These are phyloP conservation scores for Penicillium crustosum DNA, from an alignment of 2,329 filamentous ascomycete species.

Conservation along the genomic window DNA sequence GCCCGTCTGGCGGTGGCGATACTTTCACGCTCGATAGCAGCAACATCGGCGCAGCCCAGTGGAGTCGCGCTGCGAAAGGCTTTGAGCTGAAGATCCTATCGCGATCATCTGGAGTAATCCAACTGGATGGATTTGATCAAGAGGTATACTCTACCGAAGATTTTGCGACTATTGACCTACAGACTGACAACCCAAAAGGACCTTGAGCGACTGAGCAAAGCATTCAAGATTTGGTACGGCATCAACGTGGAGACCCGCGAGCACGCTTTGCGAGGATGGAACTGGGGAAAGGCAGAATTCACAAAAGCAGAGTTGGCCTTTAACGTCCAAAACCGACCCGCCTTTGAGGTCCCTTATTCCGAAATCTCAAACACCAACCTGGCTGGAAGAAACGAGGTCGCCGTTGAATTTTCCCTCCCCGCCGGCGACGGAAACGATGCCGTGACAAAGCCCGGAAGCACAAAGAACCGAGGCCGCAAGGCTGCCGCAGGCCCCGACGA, in stretches of 20 bases:
- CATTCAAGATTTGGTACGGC: slow-evolving; percentile 98
- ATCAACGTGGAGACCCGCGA: slow-evolving; percentile 89
- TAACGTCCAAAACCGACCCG: slow-evolving; percentile 93
- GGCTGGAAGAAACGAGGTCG: slow-evolving; percentile 95
- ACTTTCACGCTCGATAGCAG: slow-evolving; percentile 89
- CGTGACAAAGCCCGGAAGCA: slow-evolving; percentile 70
- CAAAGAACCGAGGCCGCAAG: slow-evolving; percentile 77
- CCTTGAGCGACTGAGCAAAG: slow-evolving; percentile 82
- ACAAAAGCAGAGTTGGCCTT: slow-evolving; percentile 92
- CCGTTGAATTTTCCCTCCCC: slow-evolving; percentile 85
- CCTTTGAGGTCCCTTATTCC: slow-evolving; percentile 94
- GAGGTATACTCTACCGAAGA: slow-evolving; percentile 54
- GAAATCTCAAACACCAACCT: slow-evolving; percentile 98
- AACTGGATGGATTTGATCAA: slow-evolving; percentile 91
- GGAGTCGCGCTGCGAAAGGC: slow-evolving; percentile 89
- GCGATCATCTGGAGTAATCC: slow-evolving; percentile 79
- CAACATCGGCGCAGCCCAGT: slow-evolving; percentile 84
- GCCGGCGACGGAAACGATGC: slow-evolving; percentile 70
- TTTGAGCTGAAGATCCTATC: slow-evolving; percentile 91
- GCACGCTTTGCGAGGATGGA: slow-evolving; percentile 94
- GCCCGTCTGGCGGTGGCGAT: slow-evolving; percentile 79
- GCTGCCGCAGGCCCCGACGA: slow-evolving; percentile 86
- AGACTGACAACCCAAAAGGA: slow-evolving; percentile 56
- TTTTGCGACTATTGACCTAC: neutral
- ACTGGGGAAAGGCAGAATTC: slow-evolving; percentile 98